phyloP scores from a whole-genome alignment of 2,329 filamentous ascomycete genomes.

The Penicillium concentricum region DNA sequence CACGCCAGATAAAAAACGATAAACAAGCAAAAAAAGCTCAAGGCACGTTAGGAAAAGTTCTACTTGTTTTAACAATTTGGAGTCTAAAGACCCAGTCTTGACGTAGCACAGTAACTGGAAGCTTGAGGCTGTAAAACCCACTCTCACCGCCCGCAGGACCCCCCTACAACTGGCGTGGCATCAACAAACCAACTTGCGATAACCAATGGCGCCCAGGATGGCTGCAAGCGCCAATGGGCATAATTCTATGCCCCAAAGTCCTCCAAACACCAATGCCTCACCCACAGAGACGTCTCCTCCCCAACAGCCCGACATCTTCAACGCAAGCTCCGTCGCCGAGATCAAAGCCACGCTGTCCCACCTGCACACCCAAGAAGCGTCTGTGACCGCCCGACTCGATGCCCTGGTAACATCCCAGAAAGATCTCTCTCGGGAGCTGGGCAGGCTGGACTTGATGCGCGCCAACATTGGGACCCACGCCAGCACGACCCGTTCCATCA shows the following conservation, averaged over 20 bases:
- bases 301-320: constrained; percentile 53
- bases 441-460: constrained; percentile 82
- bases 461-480: constrained; percentile 85
- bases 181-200: constrained; percentile 10
- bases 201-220: constrained; percentile 13
- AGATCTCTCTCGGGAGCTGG: constrained; percentile 81
- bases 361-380: constrained; percentile 73
- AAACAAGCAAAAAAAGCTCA: background rate
- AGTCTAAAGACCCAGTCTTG: background rate
- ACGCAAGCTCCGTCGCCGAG: constrained; percentile 72
- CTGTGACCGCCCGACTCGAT: constrained; percentile 72
- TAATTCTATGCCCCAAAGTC: background rate
- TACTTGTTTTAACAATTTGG: background rate
- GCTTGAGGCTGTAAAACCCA: constrained; percentile 1
- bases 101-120: background rate
- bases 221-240: constrained; percentile 30
- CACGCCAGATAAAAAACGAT: background rate
- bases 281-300: constrained; percentile 1
- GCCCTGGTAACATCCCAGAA: constrained; percentile 77
- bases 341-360: constrained; percentile 74
- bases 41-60: background rate
- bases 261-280: constrained; percentile 6
- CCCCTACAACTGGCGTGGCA: constrained; percentile 14
- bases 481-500: constrained; percentile 76
- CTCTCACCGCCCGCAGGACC: constrained; percentile 14